These are phyloP conservation scores for Vanrija sp. DNA, from an alignment of 1,284 basidiomycete species.

Conservation along the genomic window DNA sequence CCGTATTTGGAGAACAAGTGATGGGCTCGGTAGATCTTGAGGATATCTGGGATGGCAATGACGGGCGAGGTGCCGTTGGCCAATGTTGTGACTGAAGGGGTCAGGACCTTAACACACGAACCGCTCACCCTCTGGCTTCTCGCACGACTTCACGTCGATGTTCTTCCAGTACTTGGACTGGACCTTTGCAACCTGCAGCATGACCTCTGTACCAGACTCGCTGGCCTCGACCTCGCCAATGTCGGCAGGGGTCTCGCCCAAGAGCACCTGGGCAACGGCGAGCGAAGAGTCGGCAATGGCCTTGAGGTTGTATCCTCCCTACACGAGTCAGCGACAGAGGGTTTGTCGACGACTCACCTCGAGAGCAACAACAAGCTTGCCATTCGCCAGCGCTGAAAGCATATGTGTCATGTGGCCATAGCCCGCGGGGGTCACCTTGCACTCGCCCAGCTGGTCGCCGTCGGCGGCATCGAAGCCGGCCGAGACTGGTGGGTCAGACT, in stretches of 20 bases:
- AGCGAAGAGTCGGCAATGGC: conserved; percentile 82
- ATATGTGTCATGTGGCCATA: conserved; percentile 99
- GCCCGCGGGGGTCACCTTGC: conserved; percentile 84
- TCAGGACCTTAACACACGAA: conserved; percentile 2
- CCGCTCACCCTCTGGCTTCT: conserved; percentile 57
- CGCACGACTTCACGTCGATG: conserved; percentile 69
- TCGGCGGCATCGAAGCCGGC: conserved; percentile 96
- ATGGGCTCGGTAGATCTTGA: conserved; percentile 78
- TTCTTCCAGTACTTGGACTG: conserved; percentile 90
- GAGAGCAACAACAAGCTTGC: conserved; percentile 84
- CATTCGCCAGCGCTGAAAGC: conserved; percentile 82
- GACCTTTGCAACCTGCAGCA: conserved; percentile 76
- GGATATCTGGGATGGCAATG: conserved; percentile 57
- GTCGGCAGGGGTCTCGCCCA: conserved; percentile 78
- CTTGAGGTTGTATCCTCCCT: conserved; percentile 95
- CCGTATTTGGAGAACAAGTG: conserved; percentile 67
- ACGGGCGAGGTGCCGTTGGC: conserved; percentile 8
- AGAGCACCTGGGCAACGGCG: conserved; percentile 76
- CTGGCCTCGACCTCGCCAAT: conserved; percentile 66
- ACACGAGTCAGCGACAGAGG: background rate
- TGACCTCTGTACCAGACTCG: conserved; percentile 75
- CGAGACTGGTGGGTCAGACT: conserved; percentile 63
- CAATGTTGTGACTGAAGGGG: conserved; percentile 7
- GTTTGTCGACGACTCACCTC: conserved; percentile 59
- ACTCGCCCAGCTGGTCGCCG: conserved; percentile 87